These are phyloP conservation scores for Gracilaria vermiculophylla DNA, from an alignment of 23 red algal species.

Conservation along the genomic window DNA sequence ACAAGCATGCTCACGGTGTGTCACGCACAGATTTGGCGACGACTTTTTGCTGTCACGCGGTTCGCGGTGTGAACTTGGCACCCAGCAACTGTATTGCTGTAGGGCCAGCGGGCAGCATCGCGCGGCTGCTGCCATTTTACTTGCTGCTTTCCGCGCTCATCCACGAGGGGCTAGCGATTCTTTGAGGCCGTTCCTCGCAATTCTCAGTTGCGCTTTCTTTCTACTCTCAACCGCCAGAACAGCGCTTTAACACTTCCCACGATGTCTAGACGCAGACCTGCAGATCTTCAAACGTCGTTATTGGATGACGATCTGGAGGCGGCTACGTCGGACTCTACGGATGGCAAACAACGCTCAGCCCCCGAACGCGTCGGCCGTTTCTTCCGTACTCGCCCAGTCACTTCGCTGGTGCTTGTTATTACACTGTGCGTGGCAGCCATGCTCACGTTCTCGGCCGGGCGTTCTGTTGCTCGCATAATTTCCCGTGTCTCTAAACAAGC, in stretches of 20 bases:
- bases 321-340: neutral
- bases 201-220: too few species aligned
- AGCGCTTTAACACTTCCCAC: neutral
- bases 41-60: too few species aligned
- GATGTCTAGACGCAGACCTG: conserved; percentile 38
- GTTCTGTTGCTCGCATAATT: conserved; percentile 21
- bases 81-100: too few species aligned
- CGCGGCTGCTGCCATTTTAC: too few species aligned
- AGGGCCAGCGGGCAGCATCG: too few species aligned
- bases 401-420: conserved; percentile 38
- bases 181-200: too few species aligned
- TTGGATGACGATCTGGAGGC: conserved; percentile 21
- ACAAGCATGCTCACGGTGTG: too few species aligned
- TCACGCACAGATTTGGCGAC: too few species aligned
- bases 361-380: conserved; percentile 37
- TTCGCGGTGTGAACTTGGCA: too few species aligned
- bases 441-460: conserved; percentile 28
- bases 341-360: conserved; percentile 44
- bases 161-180: too few species aligned
- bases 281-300: neutral
- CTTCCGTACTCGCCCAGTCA: conserved; percentile 47
- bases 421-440: neutral
- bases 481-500: neutral
- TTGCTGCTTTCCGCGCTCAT: too few species aligned
- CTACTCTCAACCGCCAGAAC: neutral